Base-by-base conservation (phyloP, 192 early-diverging fungal species). In the Backusella mclennaniae region DNA sequence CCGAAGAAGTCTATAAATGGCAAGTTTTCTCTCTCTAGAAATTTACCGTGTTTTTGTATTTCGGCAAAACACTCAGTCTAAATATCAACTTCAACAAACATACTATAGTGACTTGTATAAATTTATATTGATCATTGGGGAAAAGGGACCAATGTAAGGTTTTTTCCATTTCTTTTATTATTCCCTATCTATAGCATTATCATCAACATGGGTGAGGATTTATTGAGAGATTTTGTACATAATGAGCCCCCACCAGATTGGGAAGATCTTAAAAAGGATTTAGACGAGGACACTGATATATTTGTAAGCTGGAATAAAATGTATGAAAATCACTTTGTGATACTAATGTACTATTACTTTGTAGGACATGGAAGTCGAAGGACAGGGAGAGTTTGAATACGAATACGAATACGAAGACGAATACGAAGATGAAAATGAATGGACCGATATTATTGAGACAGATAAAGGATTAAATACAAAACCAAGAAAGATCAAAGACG, bases 391-490 rank as follows among this genome's bases (percentile, higher is more conserved):
- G 6, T 59, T 59, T 26, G 21, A 56, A 56, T 23, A 59, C 19
- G 46, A 49, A 49, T 49, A 49, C 19, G 35, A 38, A 70, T 38
- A 35, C 11, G 68, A 69, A 26, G 21, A 69, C 23, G 68, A 69
- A 41, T 69, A 36, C 35, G 7, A 38, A 70, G 69, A 35, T 39
- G 69, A 70, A 42, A 14, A 70, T 41, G 69, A 70, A 42, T 70
- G 69, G 69, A 42, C 39, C 23, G 69, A 70, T 42, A 70, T 70
- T 29, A 23, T 70, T 6, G 14, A 70, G n/a, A 70, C 69, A 42
- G 39, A 42, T 8, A 21, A 14, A 23, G 69, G 26, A 3, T 14
- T 70, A 15, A 23, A 23, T 41, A 70, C 69, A 44, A 15, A 38
- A 21, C 31, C 23, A 21, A 35, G 41, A 70, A 44, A 15, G 11